Evolutionary conservation across 2,329 filamentous ascomycete species (phyloP).

Genomic region (Aspergillus awamori): DNA sequence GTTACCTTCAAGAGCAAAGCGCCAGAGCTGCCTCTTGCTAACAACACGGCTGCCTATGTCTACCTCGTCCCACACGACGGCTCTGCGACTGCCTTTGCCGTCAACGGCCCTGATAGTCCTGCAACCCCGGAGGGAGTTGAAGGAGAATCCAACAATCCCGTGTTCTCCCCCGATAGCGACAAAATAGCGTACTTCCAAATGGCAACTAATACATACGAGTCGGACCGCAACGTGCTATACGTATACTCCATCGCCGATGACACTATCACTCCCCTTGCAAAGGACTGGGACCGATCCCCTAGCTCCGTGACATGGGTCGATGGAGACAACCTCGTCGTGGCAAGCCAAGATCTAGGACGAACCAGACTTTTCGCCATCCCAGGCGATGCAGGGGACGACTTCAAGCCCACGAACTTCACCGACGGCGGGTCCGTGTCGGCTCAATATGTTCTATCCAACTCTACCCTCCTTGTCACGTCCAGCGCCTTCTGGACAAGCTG

Average conservation of each 20-base stretch:
- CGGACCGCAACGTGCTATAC: conserved; percentile 65
- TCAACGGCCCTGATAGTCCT: conserved; percentile 44
- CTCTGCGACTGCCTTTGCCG: conserved; percentile 56
- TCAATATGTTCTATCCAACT: conserved; percentile 35
- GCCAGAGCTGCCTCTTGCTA: conserved; percentile 46
- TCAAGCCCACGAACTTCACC: conserved; percentile 42
- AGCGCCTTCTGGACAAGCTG: conserved; percentile 41
- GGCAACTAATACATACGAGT: conserved; percentile 75
- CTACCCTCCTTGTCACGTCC: conserved; percentile 37
- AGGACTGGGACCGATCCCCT: conserved; percentile 58
- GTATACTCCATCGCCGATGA: conserved; percentile 40
- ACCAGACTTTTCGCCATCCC: conserved; percentile 45
- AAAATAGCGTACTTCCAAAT: conserved; percentile 78
- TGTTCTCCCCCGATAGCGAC: conserved; percentile 73
- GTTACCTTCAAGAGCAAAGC: conserved; percentile 49
- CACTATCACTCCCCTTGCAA: conserved; percentile 43
- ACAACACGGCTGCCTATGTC: conserved; percentile 79
- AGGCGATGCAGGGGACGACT: conserved; percentile 34
- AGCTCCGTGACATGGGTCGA: conserved; percentile 55
- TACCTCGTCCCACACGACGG: conserved; percentile 70
- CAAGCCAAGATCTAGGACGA: conserved; percentile 70
- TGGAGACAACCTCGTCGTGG: conserved; percentile 68
- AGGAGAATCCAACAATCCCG: conserved; percentile 65
- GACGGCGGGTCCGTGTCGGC: conserved; percentile 34
- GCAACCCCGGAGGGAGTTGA: conserved; percentile 54